Conservation (phyloP, 352 stramenopile species). For the Phytophthora boehmeriae region DNA sequence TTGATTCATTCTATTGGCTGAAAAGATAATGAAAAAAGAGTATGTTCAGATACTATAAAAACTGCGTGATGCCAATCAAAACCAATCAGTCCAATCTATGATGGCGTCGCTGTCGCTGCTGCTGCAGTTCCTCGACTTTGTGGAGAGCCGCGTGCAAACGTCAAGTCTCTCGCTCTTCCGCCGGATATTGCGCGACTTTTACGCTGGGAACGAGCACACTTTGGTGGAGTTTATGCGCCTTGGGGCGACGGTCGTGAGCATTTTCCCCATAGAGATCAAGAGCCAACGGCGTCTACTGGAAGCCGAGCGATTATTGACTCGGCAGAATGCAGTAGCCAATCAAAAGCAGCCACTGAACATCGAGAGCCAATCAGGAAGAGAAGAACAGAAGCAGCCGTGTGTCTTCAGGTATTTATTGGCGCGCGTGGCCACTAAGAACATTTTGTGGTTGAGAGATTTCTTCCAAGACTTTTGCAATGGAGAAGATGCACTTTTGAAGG, state of each 20-base stretch:
- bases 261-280: conserved; percentile 31
- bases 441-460: conserved; percentile 38
- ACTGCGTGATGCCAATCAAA: background rate
- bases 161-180: conserved; percentile 33
- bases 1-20: background rate
- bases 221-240: conserved; percentile 42
- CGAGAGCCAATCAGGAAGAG: background rate
- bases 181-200: conserved; percentile 37
- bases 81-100: background rate
- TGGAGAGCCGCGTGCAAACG: conserved; percentile 37
- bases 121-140: conserved; percentile 40
- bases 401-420: conserved; percentile 29
- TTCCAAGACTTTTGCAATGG: conserved; percentile 39
- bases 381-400: conserved; percentile 2
- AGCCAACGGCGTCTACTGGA: conserved; percentile 2
- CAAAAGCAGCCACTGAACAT: background rate
- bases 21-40: no score
- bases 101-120: conserved; percentile 17
- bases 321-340: background rate
- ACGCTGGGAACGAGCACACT: conserved; percentile 28
- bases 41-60: background rate
- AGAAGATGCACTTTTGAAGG: conserved; percentile 18
- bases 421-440: conserved; percentile 46
- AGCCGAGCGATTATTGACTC: conserved; percentile 21
- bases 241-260: conserved; percentile 32